Base-by-base conservation (phyloP, 108 stramenopile species). In the Nitzschia putrida region DNA sequence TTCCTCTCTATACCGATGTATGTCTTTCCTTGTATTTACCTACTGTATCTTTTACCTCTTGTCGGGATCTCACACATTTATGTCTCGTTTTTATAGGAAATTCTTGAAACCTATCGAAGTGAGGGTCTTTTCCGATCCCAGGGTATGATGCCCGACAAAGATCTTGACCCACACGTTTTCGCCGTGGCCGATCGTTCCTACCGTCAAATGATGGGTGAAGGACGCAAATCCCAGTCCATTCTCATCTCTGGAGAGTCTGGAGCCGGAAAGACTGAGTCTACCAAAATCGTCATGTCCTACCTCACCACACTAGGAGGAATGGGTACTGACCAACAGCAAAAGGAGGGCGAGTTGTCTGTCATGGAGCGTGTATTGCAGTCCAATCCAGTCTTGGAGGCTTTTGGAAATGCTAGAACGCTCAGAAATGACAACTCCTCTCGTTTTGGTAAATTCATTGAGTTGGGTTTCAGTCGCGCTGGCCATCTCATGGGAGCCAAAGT, bases 401-500 rank as follows among this genome's bases (percentile, higher is more conserved):
- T 99, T 79, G 99, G 99, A n/a, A 99, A 99, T 75, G 99, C 99
- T 76, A 91, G 95, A 64, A 99, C 99, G 9, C 81, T 99, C 20
- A 80, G 98, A 53, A 99, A 99, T 84, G 98, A 99, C 85, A 99
- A 99, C 91, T 97, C 96, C 11, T 97, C 96, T 8, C 96, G 99
- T 25, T 99, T 99, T 76, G 99, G 99, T 37, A 99, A 99, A 90
- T 96, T 97, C 82, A 98, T 98, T 77, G 90, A 98, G 76, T 81
- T 99, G 38, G 94, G 96, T 39, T 98, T 98, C 79, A 85, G 88
- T 68, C 72, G 84, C 10, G 89, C 91, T 16, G 97, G 97, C 10
- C 85, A 84, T 18, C 80, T 99, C 20, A 77, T 92, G 65, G 95
- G 97, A 44, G 97, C 97, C 57, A 88, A 83, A 38, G 96, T 99